Evolutionary conservation across 2,329 filamentous ascomycete genomes (phyloP), one percentile per base, ranked within the genome.

Genomic region (Pseudocercospora fijiensis): DNA sequence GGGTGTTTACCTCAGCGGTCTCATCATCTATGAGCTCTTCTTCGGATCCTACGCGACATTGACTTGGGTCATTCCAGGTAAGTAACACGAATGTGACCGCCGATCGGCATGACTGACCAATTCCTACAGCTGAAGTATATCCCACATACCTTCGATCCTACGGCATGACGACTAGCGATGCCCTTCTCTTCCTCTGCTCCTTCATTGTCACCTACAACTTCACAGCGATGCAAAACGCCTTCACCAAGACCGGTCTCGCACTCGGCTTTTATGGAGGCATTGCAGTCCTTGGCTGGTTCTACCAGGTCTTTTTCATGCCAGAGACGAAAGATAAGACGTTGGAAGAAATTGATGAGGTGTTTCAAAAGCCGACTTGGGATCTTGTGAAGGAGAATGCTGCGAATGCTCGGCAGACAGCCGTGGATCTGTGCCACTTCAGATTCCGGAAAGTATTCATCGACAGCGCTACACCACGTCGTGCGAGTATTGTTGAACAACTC

Each of bases 121-220:
- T 73, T 45, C 61, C 71, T 18, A 88, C 89, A 0, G 84, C 86
- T 0, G 88, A 91, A 69, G 86, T 89, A 5, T 91, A 89, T 75
- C 88, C 88, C 0, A 90, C 88, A 0, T 90, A 91, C 72, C 83
- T 91, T 0, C 84, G 89, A 57, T 85, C 82, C 10, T 91, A 91
- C 75, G 89, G 89, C 65, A 91, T 91, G 88, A 89, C 87, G 4
- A 88, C 85, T 0, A 88, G 86, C 0, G 86, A 88, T 53, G 86
- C 84, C 1, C 85, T 86, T 66, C 80, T 91, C 4, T 91, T 90
- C 83, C 81, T 91, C 22, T 86, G 84, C 58, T 88, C 86, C 1
- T 91, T 90, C 78, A 82, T 90, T 69, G 87, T 91, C 58, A 91
- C 88, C 9, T 91, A 90, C 81, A 90, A 90, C 81, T 91, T 91